Evolutionary conservation across 2,329 filamentous ascomycete species (phyloP), one percentile per base, ranked within the genome.

Genomic region (Ophiobolus disseminans): DNA sequence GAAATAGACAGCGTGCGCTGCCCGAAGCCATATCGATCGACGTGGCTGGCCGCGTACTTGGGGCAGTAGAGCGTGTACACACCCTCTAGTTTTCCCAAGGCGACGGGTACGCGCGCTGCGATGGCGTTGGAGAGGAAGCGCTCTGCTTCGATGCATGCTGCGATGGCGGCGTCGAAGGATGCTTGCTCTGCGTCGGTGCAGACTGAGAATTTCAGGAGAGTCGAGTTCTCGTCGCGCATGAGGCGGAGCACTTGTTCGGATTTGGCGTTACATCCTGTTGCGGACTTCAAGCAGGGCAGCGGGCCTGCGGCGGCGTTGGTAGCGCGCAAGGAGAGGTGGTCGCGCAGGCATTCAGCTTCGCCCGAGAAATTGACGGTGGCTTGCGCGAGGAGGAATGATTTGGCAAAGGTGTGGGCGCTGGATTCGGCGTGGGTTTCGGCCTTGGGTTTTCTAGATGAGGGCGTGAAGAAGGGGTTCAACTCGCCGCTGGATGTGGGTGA

Each of bases 1-100:
- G 47, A 48, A 9, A 72, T 61, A 11, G 23, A 50, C 6, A 72
- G 48, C 1, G 50, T 65, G 26, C 69, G 64, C 37, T 58, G 44
- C 0, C 69, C 69, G 17, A 46, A 58, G 1, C 57, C 56, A 47
- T 68, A 70, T n/a, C 51, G 57, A 47, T 72, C 69, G 7, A 63
- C 48, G 38, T 72, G 69, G 1, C 38, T 23, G 1, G 34, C 38
- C 0, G 54, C 43, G 48, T 72, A 72, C 3, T 46, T 40, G 0
- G 66, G 58, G 46, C 66, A 70, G 50, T 58, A 69, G 11, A 72
- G 52, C 3, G 45, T 63, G 55, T 62, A 72, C 0, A 23, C 23
- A 10, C 69, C 69, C 13, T 58, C 48, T 2, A 71, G 8, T 1
- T 8, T 16, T 3, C 66, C 68, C 3, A 65, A 40, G 2, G 69